Evolutionary conservation across 257 asterid species (phyloP).

Genomic region (Lavandula angustifolia): DNA sequence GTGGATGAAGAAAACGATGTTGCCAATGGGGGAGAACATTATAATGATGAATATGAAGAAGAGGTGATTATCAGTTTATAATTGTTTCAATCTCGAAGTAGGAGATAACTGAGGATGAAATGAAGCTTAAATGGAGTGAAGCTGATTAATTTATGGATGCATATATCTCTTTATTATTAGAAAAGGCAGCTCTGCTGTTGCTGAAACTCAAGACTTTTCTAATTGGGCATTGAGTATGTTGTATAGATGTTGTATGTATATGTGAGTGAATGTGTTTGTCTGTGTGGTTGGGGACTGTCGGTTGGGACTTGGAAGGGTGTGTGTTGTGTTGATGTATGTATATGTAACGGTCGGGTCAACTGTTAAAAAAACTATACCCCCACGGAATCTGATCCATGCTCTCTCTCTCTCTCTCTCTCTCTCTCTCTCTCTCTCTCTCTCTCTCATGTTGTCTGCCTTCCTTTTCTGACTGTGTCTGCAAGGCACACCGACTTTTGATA

Average conservation of each 20-base stretch:
- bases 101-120: conserved; percentile 23
- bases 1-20: conserved; percentile 43
- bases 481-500: conserved; percentile 48
- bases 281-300: conserved; percentile 27
- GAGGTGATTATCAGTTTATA: conserved; percentile 41
- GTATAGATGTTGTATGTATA: conserved; percentile 22
- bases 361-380: conserved; percentile 75
- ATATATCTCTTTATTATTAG: conserved; percentile 13
- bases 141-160: conserved; percentile 23
- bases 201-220: conserved; percentile 36
- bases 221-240: conserved; percentile 38
- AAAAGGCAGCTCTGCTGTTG: conserved; percentile 43
- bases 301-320: conserved; percentile 21
- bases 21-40: conserved; percentile 35
- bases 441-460: conserved; percentile 51
- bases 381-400: conserved; percentile 77
- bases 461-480: conserved; percentile 51
- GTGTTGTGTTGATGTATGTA: conserved; percentile 34
- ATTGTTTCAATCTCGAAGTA: conserved; percentile 34
- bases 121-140: conserved; percentile 35
- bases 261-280: conserved; percentile 31
- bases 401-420: conserved; percentile 48
- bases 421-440: conserved; percentile 41
- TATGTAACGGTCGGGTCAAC: conserved; percentile 79
- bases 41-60: conserved; percentile 44